phyloP scores from a whole-genome alignment of 2,329 filamentous ascomycete genomes.

The Ilyonectria sp. region DNA sequence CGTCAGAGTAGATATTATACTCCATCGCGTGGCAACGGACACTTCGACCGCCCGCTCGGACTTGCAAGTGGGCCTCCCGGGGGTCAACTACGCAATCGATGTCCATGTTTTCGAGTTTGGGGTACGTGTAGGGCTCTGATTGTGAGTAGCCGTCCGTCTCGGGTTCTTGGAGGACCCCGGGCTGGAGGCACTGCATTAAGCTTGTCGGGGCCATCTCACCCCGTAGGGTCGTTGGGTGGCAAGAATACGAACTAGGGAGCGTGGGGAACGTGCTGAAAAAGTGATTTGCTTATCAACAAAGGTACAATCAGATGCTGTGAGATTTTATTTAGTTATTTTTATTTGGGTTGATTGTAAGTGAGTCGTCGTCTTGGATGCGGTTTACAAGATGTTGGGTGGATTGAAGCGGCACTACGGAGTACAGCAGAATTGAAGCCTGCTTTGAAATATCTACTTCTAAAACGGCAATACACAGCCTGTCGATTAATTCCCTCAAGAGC shows the following conservation, averaged over 20 bases:
- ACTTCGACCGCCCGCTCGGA: not conserved
- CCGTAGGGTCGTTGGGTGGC: not conserved
- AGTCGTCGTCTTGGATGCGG: too few species aligned
- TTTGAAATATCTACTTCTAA: too few species aligned
- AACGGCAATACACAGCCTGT: not conserved
- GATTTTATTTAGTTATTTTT: not conserved
- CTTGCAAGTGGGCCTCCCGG: constrained; percentile 11
- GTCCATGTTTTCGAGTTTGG: constrained; percentile 8
- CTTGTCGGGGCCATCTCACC: not conserved
- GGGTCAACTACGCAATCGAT: constrained; percentile 21
- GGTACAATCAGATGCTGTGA: not conserved
- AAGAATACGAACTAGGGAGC: not conserved
- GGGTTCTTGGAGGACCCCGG: constrained; percentile 26
- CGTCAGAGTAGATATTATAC: constrained; percentile 15
- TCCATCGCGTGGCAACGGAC: not conserved
- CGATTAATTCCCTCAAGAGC: not conserved
- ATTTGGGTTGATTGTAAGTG: not conserved
- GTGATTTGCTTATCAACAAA: not conserved
- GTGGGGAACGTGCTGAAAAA: not conserved
- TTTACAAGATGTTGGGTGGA: too few species aligned
- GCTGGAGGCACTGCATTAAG: constrained; percentile 5
- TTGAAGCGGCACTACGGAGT: too few species aligned
- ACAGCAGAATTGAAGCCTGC: too few species aligned
- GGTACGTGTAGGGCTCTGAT: not conserved
- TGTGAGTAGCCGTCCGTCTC: constrained; percentile 12